phyloP scores from a whole-genome alignment of 148 eudicot genomes.

The Vaccinium vitisidaea region DNA sequence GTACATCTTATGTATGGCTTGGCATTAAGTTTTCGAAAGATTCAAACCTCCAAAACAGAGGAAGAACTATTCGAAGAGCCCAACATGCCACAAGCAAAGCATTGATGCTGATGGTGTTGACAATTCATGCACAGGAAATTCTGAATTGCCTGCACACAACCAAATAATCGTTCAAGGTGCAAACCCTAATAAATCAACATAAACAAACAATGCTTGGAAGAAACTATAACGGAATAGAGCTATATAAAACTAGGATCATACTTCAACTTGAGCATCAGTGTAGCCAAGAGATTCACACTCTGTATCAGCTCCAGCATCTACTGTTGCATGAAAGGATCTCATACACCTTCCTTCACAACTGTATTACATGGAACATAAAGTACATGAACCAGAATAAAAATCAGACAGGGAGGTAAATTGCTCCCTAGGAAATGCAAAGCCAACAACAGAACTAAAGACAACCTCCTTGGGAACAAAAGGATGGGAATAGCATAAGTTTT shows the following conservation, averaged over 20 bases:
- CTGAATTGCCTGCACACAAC: slow-evolving; percentile 53
- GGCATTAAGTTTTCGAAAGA: background rate
- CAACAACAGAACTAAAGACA: background rate
- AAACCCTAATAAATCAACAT: background rate
- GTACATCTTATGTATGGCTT: background rate
- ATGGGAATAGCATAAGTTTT: background rate
- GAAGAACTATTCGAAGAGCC: slow-evolving; percentile 62
- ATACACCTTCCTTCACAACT: slow-evolving; percentile 85
- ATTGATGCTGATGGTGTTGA: slow-evolving; percentile 67
- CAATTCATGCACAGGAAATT: slow-evolving; percentile 71
- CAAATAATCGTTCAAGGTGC: slow-evolving; percentile 10
- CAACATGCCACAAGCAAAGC: slow-evolving; percentile 67
- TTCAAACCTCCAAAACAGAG: slow-evolving; percentile 53
- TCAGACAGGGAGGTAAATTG: background rate
- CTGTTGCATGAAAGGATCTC: slow-evolving; percentile 76
- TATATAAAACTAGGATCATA: slow-evolving; percentile 25
- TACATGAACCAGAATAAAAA: background rate
- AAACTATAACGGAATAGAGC: background rate
- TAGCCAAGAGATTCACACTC: slow-evolving; percentile 62
- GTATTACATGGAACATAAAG: slow-evolving; percentile 2
- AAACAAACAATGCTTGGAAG: slow-evolving; percentile 3
- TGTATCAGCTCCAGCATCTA: slow-evolving; percentile 48
- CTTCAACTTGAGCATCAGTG: slow-evolving; percentile 50
- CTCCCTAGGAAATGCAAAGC: background rate
- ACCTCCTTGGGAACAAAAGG: background rate